Percentiles rank a stretch among this genome's conserved stretches.
These are phyloP conservation scores for Cryptomeria japonica DNA, from an alignment of 75 land plant species.

Conservation along the genomic window DNA sequence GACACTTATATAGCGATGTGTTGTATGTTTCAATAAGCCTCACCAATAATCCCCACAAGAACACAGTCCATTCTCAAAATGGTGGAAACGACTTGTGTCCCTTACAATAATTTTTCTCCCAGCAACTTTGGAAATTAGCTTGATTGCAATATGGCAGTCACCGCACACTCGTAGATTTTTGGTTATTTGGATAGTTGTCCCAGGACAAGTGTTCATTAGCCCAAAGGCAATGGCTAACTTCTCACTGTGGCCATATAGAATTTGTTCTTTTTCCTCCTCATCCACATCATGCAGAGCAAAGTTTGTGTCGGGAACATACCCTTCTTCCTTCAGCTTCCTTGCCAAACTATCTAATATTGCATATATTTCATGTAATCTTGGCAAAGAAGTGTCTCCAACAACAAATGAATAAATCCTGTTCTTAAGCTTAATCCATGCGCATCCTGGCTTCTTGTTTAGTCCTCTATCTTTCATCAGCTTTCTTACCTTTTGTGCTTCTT, in stretches of 20 bases:
- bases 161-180: slow-evolving; percentile 36
- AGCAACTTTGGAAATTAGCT: slow-evolving; percentile 30
- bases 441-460: slow-evolving; percentile 38
- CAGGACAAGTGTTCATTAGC: slow-evolving; percentile 24
- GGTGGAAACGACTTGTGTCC: slow-evolving; percentile 39
- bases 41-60: slow-evolving; percentile 43
- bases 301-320: slow-evolving; percentile 16
- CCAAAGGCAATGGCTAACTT: slow-evolving; percentile 50
- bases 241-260: slow-evolving; percentile 31
- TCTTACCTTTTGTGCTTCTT: slow-evolving; percentile 27
- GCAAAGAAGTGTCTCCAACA: slow-evolving; percentile 30
- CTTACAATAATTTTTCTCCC: slow-evolving; percentile 32
- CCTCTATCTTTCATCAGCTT: slow-evolving; percentile 28
- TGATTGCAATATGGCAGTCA: slow-evolving; percentile 35
- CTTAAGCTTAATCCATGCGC: slow-evolving; percentile 33
- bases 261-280: slow-evolving; percentile 20
- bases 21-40: background rate
- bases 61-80: slow-evolving; percentile 36
- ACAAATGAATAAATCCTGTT: slow-evolving; percentile 43
- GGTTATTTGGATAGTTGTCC: slow-evolving; percentile 28
- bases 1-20: background rate
- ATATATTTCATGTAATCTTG: slow-evolving; percentile 14
- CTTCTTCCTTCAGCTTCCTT: slow-evolving; percentile 21
- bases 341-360: slow-evolving; percentile 21
- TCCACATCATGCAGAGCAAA: slow-evolving; percentile 12